A percentile compares a stretch with the other conserved stretches of the same genome.
phyloP scores from a whole-genome alignment of 1,139 yeast genomes.

The Yamadazyma trypodendri region DNA sequence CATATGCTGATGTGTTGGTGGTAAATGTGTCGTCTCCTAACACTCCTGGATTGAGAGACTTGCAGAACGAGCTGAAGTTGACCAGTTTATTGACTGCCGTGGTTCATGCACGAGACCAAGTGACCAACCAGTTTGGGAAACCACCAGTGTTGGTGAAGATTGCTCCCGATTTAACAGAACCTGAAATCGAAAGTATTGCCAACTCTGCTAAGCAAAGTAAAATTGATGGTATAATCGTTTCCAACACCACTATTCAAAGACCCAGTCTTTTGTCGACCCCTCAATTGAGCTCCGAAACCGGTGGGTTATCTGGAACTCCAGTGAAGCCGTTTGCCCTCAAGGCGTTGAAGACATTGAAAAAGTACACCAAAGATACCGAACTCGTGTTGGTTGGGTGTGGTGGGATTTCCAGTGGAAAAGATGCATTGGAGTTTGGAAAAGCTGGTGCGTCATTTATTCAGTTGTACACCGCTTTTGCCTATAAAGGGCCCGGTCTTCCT shows the following conservation, averaged over 20 bases:
- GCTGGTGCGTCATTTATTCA: conserved; percentile 93
- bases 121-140: conserved; percentile 42
- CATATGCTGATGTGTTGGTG: conserved; percentile 84
- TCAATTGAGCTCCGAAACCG: conserved; percentile 54
- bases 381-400: conserved; percentile 91
- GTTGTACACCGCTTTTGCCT: conserved; percentile 86
- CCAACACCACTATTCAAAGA: conserved; percentile 88
- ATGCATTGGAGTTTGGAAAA: conserved; percentile 85
- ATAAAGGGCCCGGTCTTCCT: conserved; percentile 88
- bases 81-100: conserved; percentile 65
- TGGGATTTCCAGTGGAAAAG: conserved; percentile 81
- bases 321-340: conserved; percentile 74
- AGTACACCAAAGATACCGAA: conserved; percentile 68
- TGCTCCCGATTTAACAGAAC: conserved; percentile 87
- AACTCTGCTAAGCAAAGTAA: conserved; percentile 71
- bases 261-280: conserved; percentile 59
- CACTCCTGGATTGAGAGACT: conserved; percentile 89
- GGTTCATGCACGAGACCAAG: conserved; percentile 54
- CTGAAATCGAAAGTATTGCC: conserved; percentile 82
- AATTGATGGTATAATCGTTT: conserved; percentile 88
- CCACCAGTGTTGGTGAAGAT: conserved; percentile 87
- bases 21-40: conserved; percentile 95
- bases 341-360: conserved; percentile 69
- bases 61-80: conserved; percentile 76
- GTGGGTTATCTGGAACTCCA: conserved; percentile 94